Base-by-base conservation (phyloP, 1,284 basidiomycete species). In the Apiotrichum brassicae region DNA sequence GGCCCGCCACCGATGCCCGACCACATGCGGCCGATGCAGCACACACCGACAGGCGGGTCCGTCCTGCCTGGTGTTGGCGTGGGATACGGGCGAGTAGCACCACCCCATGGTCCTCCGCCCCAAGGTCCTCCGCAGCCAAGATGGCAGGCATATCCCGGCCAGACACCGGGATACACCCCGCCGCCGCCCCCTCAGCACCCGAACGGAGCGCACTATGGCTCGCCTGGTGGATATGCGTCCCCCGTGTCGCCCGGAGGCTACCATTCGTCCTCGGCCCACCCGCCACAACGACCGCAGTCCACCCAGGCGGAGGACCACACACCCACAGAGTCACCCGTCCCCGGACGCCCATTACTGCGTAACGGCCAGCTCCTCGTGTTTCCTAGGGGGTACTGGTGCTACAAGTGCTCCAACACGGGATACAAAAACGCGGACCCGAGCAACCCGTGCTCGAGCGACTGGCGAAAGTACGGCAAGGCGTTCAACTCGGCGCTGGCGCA, bases 401-500 rank as follows among this genome's bases (percentile, higher is more conserved):
- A 46, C 11, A 72, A 72, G 51, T 74, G 72, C 53, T 32, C 46
- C 4, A 74, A 74, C 49, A 74, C 72, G 16, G 72, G 72, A 8
- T 74, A 68, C 54, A 72, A 72, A 51, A 52, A 61, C 8, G 57
- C 56, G 32, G 68, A 74, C 54, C 67, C 70, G 3, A 57, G 52
- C 16, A 62, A 68, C 44, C 70, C 70, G 7, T 53, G 41, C 46
- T 39, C 28, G n/a, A 25, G 14, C 28, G 71, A 72, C 51, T 74
- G 72, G 72, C 49, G 58, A 11, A 72, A 71, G 56, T 72, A 71
- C 47, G 66, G 66, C 25, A 69, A 67, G 57, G 56, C 58, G 8
- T 74, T 63, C 57, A 71, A 53, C 18, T 63, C 65, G 9, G 65
- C 67, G 2, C 54, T 74, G 4, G 61, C 64, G 52, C 59, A 63